Base-by-base conservation (phyloP, 805 yeast genomes). In the Pichia ethanolica region DNA sequence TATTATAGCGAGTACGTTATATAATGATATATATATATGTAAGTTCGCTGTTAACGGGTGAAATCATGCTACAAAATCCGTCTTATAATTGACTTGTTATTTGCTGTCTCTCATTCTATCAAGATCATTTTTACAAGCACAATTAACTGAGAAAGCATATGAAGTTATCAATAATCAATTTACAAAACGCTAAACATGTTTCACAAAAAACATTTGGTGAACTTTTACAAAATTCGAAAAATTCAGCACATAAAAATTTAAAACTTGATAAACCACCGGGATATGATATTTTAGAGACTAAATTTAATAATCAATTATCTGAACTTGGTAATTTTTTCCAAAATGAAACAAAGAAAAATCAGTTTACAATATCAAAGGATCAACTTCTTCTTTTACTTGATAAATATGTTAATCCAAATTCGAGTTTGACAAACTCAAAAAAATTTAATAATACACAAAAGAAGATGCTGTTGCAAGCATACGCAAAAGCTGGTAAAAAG, bases 231-330 rank as follows among this genome's bases (percentile, higher is more conserved):
- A 36, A 32, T 30, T 13, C 13, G 3, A 20, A 20, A 20, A 20
- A 3, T 20, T 20, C 20, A 20, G 20, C 20, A 20, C 20, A 20
- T 20, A 33, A 32, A 35, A n/a, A 14, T 41, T 11, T 5, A 32
- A 20, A 37, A 13, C 36, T 26, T 37, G 39, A 30, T 14, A 50
- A 50, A 42, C 64, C 65, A 26, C 46, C 51, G 41, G 67, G 65
- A 5, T 63, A 54, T 40, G 44, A 55, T 0, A 54, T 59, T 35
- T 56, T 64, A 42, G 37, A 47, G 7, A 26, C 39, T 10, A 52
- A 52, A 20, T 64, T 60, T 48, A 48, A 45, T 8, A 41, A 28
- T 5, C 66, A 64, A 47, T 42, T 60, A 7, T 33, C 33, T 0
- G 45, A 51, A 26, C 49, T 63, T 20, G 48, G 38, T 43, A 40